phyloP scores from a whole-genome alignment of 164 flowering plant species.

The Macadamia tetraphylla region DNA sequence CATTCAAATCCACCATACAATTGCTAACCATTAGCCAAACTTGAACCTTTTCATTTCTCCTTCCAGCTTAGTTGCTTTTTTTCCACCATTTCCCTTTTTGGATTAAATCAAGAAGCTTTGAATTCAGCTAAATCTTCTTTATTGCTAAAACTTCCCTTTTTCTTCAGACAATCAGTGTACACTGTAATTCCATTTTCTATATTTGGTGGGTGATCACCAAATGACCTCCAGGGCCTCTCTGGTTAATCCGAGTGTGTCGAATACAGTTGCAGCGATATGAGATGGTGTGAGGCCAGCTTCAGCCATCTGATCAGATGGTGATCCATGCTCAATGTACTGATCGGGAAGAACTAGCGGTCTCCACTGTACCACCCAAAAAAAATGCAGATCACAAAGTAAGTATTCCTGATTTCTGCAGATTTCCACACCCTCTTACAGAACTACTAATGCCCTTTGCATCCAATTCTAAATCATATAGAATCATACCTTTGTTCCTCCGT shows the following conservation, averaged over 20 bases:
- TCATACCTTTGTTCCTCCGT: conserved; percentile 75
- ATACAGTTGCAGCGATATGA: conserved; percentile 83
- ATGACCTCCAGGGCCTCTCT: conserved; percentile 81
- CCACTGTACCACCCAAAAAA: conserved; percentile 57
- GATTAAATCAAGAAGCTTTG: not conserved
- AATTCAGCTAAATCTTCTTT: not conserved
- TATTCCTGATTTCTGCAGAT: not conserved
- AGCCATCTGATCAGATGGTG: conserved; percentile 65
- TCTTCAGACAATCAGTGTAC: not conserved
- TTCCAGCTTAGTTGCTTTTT: no score
- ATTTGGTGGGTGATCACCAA: conserved; percentile 10
- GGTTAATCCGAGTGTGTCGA: conserved; percentile 67
- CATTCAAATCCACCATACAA: no score
- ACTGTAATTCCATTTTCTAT: not conserved
- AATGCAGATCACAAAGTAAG: conserved; percentile 10
- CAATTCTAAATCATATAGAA: not conserved
- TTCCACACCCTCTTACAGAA: no score
- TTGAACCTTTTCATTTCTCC: no score
- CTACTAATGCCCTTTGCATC: not conserved
- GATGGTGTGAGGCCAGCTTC: conserved; percentile 88
- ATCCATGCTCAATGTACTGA: conserved; percentile 86
- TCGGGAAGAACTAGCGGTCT: conserved; percentile 93
- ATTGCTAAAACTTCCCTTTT: not conserved
- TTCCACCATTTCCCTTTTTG: no score
- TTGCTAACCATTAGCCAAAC: no score